phyloP scores from a whole-genome alignment of 331 rosid species.

The Rhamnella rubrinervis region DNA sequence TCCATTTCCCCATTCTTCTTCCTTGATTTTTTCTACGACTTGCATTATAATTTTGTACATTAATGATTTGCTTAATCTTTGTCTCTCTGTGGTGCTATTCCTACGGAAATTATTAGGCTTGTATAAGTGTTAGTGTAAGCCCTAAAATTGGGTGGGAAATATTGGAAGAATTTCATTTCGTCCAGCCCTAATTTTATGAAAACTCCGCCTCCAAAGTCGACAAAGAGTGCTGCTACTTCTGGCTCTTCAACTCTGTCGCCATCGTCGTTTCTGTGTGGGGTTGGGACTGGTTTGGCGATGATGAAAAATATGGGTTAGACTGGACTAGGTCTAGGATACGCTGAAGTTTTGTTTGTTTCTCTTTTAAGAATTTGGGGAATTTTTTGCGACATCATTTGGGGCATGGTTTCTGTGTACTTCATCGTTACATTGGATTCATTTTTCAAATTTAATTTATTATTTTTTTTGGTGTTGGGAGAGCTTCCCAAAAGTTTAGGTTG shows the following conservation, averaged over 20 bases:
- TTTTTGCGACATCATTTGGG: slow-evolving; percentile 68
- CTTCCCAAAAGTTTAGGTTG: slow-evolving; percentile 58
- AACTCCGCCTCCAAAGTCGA: slow-evolving; percentile 32
- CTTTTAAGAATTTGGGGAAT: slow-evolving; percentile 69
- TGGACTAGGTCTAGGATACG: slow-evolving; percentile 71
- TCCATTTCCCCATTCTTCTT: too few species aligned
- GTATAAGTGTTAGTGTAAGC: too few species aligned
- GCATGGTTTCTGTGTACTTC: slow-evolving; percentile 62
- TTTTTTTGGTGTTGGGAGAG: slow-evolving; percentile 9
- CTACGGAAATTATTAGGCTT: too few species aligned
- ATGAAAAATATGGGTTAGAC: slow-evolving; percentile 85
- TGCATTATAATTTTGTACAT: too few species aligned
- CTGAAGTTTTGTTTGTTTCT: slow-evolving; percentile 69
- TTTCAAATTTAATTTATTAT: not conserved
- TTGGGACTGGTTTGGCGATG: slow-evolving; percentile 86
- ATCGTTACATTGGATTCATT: slow-evolving; percentile 41
- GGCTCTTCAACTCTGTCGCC: slow-evolving; percentile 60
- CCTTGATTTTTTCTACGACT: too few species aligned
- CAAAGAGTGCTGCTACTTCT: slow-evolving; percentile 57
- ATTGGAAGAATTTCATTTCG: too few species aligned
- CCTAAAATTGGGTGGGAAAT: too few species aligned
- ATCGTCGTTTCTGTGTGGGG: slow-evolving; percentile 61
- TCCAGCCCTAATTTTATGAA: too few species aligned
- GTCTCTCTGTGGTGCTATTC: too few species aligned
- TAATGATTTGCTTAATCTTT: too few species aligned